Base-by-base conservation (phyloP, 164 flowering plant genomes). In the Piper betle region DNA sequence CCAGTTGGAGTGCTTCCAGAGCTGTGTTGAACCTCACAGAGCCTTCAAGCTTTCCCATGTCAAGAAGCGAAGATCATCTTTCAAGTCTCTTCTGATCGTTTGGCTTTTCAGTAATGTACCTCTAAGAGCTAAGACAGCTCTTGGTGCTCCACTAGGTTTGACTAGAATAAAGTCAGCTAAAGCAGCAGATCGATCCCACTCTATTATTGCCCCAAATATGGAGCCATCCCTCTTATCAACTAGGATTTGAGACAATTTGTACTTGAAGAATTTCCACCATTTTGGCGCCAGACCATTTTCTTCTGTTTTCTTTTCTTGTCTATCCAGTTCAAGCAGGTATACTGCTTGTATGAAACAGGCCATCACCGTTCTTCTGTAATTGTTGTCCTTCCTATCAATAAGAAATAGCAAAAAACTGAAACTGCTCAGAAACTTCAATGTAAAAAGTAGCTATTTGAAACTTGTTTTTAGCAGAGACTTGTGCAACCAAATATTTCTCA, bases 311-410 rank as follows among this genome's bases (percentile, higher is more conserved):
- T 80, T 87, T 65, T 90, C 97, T 73, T 93, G 98, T 64, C 94
- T 79, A 73, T 93, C 98, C 4, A 90, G 83, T 69, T 93, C 98
- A 10, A 90, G 84, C 66, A 90, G 68, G 74, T 93, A 93, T 4
- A 85, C 97, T 37, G 86, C 96, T 74, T 93, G 97, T 57, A 93
- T 81, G 77, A 90, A 90, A 70, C 98, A 87, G 53, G 97, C 93
- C 52, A 90, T 73, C 1, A 90, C 98, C 4, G 87, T 87, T 74
- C 94, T 84, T 66, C 78, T 87, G 77, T 87, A 87, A 58, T 86
- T 93, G 10, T 70, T 78, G 68, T 86, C 86, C 68, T 86, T 90
- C 98, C 98, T 92, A 81, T 18, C 17, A 38, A 57, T 6, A 43
- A 8, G 2, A 8, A 41, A 15, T 59, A 5, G 1, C 7, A 58